phyloP scores from a whole-genome alignment of 768 basidiomycete genomes.

The Nidularia sp. region DNA sequence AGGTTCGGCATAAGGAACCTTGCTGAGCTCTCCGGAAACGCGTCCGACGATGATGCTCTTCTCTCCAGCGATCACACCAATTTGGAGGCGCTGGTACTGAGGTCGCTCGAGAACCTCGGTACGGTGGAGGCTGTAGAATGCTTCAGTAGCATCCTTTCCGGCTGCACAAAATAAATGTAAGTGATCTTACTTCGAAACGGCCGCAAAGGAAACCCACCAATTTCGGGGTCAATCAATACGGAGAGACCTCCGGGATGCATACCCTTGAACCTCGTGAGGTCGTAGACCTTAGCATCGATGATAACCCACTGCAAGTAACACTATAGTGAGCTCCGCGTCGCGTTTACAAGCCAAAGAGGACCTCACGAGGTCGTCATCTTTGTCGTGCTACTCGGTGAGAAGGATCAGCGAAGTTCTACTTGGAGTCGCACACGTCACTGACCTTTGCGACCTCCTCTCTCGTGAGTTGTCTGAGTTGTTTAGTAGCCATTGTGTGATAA shows the following conservation, averaged over 20 bases:
- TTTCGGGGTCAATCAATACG: slow-evolving; percentile 70
- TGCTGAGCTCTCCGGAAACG: slow-evolving; percentile 21
- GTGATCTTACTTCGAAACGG: too few relatives aligned
- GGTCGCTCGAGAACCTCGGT: slow-evolving; percentile 25
- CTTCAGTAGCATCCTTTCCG: slow-evolving; percentile 52
- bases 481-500: slow-evolving; percentile 19
- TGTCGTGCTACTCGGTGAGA: slow-evolving; percentile 61
- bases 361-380: slow-evolving; percentile 64
- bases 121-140: slow-evolving; percentile 26
- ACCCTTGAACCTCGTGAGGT: slow-evolving; percentile 71
- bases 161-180: slow-evolving; percentile 26
- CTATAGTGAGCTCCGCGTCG: neutral
- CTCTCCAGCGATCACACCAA: slow-evolving; percentile 23
- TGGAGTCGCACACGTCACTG: slow-evolving; percentile 8
- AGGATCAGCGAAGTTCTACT: neutral
- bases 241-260: slow-evolving; percentile 81
- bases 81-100: slow-evolving; percentile 25
- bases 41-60: slow-evolving; percentile 21
- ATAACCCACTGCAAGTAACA: slow-evolving; percentile 61
- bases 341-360: neutral
- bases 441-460: slow-evolving; percentile 76
- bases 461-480: slow-evolving; percentile 32
- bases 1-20: slow-evolving; percentile 28
- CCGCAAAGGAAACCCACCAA: slow-evolving; percentile 40
- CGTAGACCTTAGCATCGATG: slow-evolving; percentile 80